Percentiles rank a stretch among this genome's conserved stretches.
Evolutionary conservation across 1,284 basidiomycete species (phyloP).

Genomic region (Malassezia psittaci): DNA sequence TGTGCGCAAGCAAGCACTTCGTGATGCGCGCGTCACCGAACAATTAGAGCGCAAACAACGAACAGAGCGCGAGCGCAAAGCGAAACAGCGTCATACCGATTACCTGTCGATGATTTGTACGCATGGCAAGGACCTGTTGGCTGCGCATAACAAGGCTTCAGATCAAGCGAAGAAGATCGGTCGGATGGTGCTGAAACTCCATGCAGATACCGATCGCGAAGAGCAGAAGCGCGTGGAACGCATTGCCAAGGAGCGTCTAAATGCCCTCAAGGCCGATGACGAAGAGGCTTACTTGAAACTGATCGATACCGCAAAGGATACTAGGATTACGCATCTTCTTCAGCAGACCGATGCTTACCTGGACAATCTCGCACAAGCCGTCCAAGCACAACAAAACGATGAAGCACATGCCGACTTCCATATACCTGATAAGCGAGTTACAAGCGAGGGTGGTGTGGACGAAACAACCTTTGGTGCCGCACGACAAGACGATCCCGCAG

Average conservation of each 20-base stretch:
- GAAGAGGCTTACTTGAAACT: slow-evolving; percentile 99
- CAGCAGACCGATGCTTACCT: slow-evolving; percentile 90
- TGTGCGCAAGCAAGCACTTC: slow-evolving; percentile 72
- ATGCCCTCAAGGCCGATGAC: slow-evolving; percentile 93
- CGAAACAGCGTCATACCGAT: slow-evolving; percentile 91
- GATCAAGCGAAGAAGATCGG: slow-evolving; percentile 49
- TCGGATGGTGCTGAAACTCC: slow-evolving; percentile 51
- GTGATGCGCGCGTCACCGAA: slow-evolving; percentile 84
- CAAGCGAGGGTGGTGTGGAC: slow-evolving; percentile 53
- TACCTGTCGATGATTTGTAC: slow-evolving; percentile 78
- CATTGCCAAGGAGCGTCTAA: slow-evolving; percentile 93
- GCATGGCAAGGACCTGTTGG: slow-evolving; percentile 67
- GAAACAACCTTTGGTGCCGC: slow-evolving; percentile 85
- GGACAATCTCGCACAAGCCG: slow-evolving; percentile 86
- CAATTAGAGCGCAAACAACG: slow-evolving; percentile 83
- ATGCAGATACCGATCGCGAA: slow-evolving; percentile 53
- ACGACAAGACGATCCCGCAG: slow-evolving; percentile 57
- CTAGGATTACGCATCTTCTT: slow-evolving; percentile 91
- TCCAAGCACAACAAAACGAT: slow-evolving; percentile 84
- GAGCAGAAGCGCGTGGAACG: slow-evolving; percentile 69
- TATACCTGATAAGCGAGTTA: slow-evolving; percentile 23
- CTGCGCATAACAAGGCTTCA: slow-evolving; percentile 56
- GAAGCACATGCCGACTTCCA: slow-evolving; percentile 48
- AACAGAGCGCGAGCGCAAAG: slow-evolving; percentile 77
- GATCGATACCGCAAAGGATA: slow-evolving; percentile 98